Evolutionary conservation across 495 filamentous ascomycete genomes (phyloP), one percentile per base, ranked within the genome.

Genomic region (Halenospora varia): DNA sequence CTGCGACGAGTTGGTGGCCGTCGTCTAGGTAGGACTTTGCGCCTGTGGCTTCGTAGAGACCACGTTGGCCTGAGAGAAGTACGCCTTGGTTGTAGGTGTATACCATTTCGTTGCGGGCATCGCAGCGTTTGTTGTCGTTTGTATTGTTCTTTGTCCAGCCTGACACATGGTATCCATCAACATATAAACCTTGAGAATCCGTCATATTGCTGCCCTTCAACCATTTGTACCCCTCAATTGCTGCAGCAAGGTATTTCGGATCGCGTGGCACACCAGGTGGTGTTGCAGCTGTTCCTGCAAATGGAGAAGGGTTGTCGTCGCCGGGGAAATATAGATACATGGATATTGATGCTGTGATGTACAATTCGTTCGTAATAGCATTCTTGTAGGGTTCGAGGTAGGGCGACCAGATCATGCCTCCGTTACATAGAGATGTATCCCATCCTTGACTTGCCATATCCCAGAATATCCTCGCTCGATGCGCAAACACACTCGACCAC

Each of bases 81-180:
- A 97, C 91, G 22, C 93, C 93, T 70, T 97, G 93, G 72, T 97
- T 97, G 73, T 97, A 97, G 0, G 92, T 92, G 70, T 94, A 95
- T 4, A 96, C 85, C 85, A 92, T 92, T 51, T 92, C 83, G 69
- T 96, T 88, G 13, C 92, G 80, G 15, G 78, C 68, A 65, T 97
- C 90, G 68, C 90, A 97, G 46, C 77, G 79, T 59, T 83, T 81
- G 58, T 74, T 74, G 25, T 13, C 25, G 19, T 24, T 44, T 2
- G 15, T 35, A 40, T 55, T 53, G 18, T 25, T 46, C 25, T 18
- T 29, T 11, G 42, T 76, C 73, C 83, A 89, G 15, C 84, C 85
- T 20, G 75, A 79, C 72, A 98, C 87, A 68, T 98, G 94, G 70
- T 90, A 98, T 18, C 94, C 94, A 64, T 98, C 94, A 1, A 82